phyloP scores from a whole-genome alignment of 495 filamentous ascomycete genomes.

The Amphirosellinia nigrospora region DNA sequence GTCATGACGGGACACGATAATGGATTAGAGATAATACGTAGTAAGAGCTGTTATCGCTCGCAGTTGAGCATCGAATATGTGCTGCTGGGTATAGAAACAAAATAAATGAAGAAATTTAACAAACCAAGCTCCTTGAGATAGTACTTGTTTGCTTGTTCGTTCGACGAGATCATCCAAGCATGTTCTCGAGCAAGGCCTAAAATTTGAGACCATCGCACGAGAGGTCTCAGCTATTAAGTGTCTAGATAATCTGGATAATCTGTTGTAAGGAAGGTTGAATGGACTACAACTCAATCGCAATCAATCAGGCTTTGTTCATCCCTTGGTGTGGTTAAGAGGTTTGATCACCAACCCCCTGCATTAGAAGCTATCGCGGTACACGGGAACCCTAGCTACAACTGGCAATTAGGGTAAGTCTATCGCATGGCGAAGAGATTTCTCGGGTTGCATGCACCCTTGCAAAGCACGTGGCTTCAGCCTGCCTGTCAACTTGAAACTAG shows the following conservation, averaged over 20 bases:
- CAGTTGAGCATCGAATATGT: neutral
- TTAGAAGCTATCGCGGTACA: neutral
- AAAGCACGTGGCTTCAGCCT: conserved; percentile 20
- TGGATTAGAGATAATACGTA: neutral
- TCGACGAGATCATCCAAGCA: neutral
- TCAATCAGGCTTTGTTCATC: neutral
- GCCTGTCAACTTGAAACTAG: conserved; percentile 10
- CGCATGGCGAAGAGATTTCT: neutral
- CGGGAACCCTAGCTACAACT: neutral
- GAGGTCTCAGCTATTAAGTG: neutral
- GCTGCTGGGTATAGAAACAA: neutral
- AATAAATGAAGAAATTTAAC: neutral
- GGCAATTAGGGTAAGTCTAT: conserved; percentile 1
- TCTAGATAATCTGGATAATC: neutral
- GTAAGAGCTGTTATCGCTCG: neutral
- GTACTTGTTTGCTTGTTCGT: neutral
- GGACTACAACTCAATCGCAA: neutral
- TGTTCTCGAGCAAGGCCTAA: neutral
- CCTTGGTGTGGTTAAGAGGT: neutral
- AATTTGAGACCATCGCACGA: neutral
- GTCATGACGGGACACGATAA: neutral
- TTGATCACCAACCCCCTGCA: conserved; percentile 20
- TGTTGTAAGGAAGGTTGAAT: neutral
- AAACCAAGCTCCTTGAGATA: neutral
- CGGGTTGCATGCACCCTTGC: conserved; percentile 14